These are phyloP conservation scores for Phalaenopsis hybrid DNA, from an alignment of 116 monocot species.

Conservation along the genomic window DNA sequence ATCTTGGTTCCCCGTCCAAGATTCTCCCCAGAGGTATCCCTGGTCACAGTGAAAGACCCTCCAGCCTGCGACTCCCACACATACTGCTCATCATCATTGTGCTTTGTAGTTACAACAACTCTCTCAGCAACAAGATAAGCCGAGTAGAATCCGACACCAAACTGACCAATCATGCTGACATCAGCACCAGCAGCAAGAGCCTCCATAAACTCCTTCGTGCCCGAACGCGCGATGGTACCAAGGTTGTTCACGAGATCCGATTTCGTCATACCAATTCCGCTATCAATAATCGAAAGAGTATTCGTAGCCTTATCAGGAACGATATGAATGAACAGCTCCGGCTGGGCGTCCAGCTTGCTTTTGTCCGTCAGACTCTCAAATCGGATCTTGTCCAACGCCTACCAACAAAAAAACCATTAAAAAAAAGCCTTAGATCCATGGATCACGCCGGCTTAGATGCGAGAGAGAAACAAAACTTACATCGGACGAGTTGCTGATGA, in stretches of 20 bases:
- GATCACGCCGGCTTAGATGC: not conserved
- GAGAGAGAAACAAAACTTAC: slow-evolving; percentile 5
- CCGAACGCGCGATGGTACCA: slow-evolving; percentile 50
- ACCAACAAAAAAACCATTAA: not conserved
- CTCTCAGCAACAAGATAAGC: slow-evolving; percentile 49
- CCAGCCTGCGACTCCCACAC: slow-evolving; percentile 66
- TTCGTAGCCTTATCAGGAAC: slow-evolving; percentile 52
- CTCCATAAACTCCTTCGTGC: slow-evolving; percentile 67
- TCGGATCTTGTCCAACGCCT: slow-evolving; percentile 58
- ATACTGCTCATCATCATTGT: slow-evolving; percentile 62
- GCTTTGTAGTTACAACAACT: slow-evolving; percentile 48
- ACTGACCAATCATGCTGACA: slow-evolving; percentile 62
- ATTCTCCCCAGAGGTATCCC: slow-evolving; percentile 41
- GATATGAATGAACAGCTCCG: slow-evolving; percentile 60
- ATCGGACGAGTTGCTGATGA: slow-evolving; percentile 26
- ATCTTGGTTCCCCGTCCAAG: slow-evolving; percentile 57
- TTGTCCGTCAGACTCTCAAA: slow-evolving; percentile 63
- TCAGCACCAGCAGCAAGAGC: slow-evolving; percentile 60
- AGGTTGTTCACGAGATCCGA: slow-evolving; percentile 61
- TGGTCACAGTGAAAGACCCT: slow-evolving; percentile 51
- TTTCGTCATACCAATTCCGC: slow-evolving; percentile 58
- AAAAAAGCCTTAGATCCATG: not conserved
- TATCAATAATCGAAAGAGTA: slow-evolving; percentile 45
- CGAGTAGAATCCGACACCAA: slow-evolving; percentile 35
- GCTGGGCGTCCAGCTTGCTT: slow-evolving; percentile 59